Evolutionary conservation across 441 rosid species (phyloP).

Genomic region (Euphorbia schlechtendalii): DNA sequence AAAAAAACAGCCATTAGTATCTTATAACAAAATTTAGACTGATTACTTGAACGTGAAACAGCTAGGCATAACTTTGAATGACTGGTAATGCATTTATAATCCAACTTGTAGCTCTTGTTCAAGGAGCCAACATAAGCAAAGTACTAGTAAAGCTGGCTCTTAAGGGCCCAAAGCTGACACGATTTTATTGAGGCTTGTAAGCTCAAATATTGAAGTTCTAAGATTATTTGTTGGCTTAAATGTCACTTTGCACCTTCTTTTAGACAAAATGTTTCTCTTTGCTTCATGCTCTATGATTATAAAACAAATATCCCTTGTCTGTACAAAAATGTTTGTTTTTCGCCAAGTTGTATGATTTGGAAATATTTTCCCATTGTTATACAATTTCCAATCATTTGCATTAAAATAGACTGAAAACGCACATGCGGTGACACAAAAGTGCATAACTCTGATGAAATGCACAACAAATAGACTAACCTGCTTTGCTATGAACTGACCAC

Average conservation of each 20-base stretch:
- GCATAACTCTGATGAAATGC: background rate
- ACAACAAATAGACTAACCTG: slow-evolving; percentile 33
- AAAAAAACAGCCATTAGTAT: background rate
- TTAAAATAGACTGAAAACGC: no score
- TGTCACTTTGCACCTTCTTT: no score
- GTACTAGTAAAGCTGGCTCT: background rate
- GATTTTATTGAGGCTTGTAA: background rate
- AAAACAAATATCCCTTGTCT: no score
- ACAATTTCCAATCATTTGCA: no score
- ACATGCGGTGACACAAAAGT: no score
- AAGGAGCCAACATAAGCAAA: background rate
- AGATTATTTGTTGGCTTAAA: background rate
- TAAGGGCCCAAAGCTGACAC: background rate
- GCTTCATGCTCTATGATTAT: no score
- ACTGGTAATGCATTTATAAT: background rate
- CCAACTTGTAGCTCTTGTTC: no score
- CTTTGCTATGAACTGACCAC: slow-evolving; percentile 69
- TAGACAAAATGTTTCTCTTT: no score
- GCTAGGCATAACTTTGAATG: background rate
- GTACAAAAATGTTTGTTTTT: no score
- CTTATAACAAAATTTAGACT: background rate
- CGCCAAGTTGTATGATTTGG: no score
- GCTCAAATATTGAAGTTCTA: background rate
- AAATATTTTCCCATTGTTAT: no score
- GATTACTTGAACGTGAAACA: background rate